Evolutionary conservation across 164 flowering plant species (phyloP).

Genomic region (Nymphaea colorata): DNA sequence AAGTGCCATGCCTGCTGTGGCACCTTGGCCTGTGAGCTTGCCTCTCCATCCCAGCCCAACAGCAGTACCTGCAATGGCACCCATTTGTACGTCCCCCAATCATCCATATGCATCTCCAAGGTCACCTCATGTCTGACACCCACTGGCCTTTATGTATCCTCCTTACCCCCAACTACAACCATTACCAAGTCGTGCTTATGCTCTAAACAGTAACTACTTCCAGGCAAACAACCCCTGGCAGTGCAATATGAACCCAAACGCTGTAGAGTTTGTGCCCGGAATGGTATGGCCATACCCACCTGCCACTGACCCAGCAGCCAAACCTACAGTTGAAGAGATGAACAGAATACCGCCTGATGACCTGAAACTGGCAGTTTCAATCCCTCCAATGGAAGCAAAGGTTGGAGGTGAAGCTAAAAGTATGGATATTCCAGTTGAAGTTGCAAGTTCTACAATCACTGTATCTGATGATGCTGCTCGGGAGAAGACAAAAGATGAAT

Average conservation of each 20-base stretch:
- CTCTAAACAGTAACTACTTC: conserved; percentile 37
- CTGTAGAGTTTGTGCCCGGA: conserved; percentile 49
- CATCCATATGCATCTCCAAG: conserved; percentile 63
- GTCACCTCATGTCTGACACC: conserved; percentile 76
- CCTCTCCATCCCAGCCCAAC: conserved; percentile 54
- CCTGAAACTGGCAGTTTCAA: conserved; percentile 19
- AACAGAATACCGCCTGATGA: conserved; percentile 20
- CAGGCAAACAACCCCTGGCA: conserved; percentile 78
- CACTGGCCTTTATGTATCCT: conserved; percentile 69
- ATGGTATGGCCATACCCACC: conserved; percentile 73
- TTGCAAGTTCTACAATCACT: background rate
- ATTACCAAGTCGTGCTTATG: conserved; percentile 41
- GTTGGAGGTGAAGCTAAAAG: conserved; percentile 27
- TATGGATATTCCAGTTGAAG: conserved; percentile 8
- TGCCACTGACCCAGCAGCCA: conserved; percentile 36
- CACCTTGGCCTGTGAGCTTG: conserved; percentile 86
- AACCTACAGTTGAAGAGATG: conserved; percentile 21
- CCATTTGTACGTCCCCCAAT: conserved; percentile 66
- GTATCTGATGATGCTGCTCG: background rate
- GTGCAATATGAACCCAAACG: conserved; percentile 47
- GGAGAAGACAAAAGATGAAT: conserved; percentile 4
- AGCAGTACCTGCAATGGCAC: background rate
- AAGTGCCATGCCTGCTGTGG: conserved; percentile 37
- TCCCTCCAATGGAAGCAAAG: conserved; percentile 36
- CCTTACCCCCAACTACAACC: conserved; percentile 59